Evolutionary conservation across 164 flowering plant species (phyloP), one percentile per base, ranked within the genome.

Genomic region (Aristolochia californica): DNA sequence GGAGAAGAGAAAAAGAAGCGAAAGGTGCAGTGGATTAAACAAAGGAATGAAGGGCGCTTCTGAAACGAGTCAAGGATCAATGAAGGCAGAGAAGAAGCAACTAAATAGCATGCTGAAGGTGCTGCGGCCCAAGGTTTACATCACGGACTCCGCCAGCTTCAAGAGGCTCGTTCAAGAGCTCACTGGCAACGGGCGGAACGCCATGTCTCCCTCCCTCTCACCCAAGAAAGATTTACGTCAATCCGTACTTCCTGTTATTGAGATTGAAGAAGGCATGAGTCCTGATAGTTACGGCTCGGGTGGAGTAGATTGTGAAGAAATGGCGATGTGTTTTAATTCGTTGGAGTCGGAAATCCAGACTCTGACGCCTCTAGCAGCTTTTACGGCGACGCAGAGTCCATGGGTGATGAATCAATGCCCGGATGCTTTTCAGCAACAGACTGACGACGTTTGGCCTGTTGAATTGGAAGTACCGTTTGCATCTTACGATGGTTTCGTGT

Each of bases 91-190:
- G 18, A 56, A 51, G 64, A 70, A 71, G 66, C 67, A 68, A 18
- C 58, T 62, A 38, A 64, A 69, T 55, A 67, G 63, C 48, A 18
- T 71, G 75, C 61, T 76, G 54, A 76, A 74, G 58, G 76, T 64
- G 15, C 55, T 80, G 59, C 64, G 67, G 38, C 89, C 89, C 16
- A 79, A 71, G 47, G 89, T 83, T 28, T 83, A 73, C 62, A 83
- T 83, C 55, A 78, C 79, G 9, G 81, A 79, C 61, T 60, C 71
- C 59, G 74, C 80, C 4, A 81, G 67, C 55, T 83, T 83, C 72
- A 81, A 80, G 72, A 64, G 21, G 54, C 80, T 83, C 53, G 89
- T 83, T 56, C 85, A 83, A 71, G 75, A 83, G 45, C 76, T 83
- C 3, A 83, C 86, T 1, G 86, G 85, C 25, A 77, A 80, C 64